Conservation (phyloP, 2,329 filamentous ascomycete genomes). For the Verticillium isaacii region DNA sequence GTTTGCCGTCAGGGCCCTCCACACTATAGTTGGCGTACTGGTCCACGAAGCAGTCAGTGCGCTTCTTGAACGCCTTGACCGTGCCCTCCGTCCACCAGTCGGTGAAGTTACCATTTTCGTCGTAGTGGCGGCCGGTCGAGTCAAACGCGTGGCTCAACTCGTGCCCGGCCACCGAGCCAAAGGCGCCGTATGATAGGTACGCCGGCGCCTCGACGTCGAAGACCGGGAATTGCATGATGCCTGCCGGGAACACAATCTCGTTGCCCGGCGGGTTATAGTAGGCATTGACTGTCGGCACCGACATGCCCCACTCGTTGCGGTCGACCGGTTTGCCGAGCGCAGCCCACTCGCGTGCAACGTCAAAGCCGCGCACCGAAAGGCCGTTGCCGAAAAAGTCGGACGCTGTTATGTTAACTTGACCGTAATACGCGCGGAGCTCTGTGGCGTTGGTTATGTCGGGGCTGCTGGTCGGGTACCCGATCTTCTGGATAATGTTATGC, state of each 20-base stretch:
- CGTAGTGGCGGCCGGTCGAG: conserved; percentile 58
- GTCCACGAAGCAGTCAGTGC: conserved; percentile 61
- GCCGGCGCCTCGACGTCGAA: conserved; percentile 59
- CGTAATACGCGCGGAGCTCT: conserved; percentile 53
- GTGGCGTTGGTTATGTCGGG: conserved; percentile 57
- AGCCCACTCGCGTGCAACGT: conserved; percentile 46
- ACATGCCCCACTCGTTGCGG: conserved; percentile 57
- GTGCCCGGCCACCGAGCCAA: conserved; percentile 63
- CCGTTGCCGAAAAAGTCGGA: conserved; percentile 54
- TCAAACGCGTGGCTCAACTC: conserved; percentile 70
- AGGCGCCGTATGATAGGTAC: conserved; percentile 65
- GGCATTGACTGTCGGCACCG: conserved; percentile 58
- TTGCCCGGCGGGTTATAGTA: conserved; percentile 63
- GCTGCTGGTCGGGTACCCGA: conserved; percentile 60
- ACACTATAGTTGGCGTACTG: conserved; percentile 61
- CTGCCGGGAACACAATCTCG: conserved; percentile 64
- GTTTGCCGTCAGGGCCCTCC: conserved; percentile 47
- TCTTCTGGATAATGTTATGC: conserved; percentile 62
- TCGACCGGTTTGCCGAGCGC: conserved; percentile 56
- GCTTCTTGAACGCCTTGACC: conserved; percentile 51
- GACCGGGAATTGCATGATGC: conserved; percentile 64
- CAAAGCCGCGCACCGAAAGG: conserved; percentile 44
- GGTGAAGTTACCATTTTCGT: conserved; percentile 59
- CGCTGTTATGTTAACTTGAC: conserved; percentile 41
- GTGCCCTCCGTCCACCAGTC: conserved; percentile 64